These are phyloP conservation scores for Vitis hybrid DNA, from an alignment of 177 flowering plant species.

Conservation along the genomic window DNA sequence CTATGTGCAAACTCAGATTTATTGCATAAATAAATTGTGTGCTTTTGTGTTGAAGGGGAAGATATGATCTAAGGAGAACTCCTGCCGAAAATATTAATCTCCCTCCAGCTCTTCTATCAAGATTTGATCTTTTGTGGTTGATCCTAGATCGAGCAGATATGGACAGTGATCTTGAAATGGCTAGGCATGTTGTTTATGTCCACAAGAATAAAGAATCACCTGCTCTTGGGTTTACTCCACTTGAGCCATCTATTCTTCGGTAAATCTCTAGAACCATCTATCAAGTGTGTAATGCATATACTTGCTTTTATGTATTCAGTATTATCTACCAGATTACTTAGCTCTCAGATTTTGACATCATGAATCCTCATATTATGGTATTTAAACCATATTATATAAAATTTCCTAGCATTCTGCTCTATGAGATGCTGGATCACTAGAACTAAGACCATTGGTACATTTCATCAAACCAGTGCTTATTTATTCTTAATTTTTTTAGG, in stretches of 20 bases:
- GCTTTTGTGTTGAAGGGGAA: conserved; percentile 65
- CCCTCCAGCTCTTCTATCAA: conserved; percentile 95
- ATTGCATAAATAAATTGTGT: neutral
- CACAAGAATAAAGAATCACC: conserved; percentile 94
- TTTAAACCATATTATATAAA: neutral
- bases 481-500: neutral
- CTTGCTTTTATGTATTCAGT: too few relatives aligned
- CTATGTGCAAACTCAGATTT: conserved; percentile 1
- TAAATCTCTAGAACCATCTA: conserved; percentile 23
- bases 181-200: conserved; percentile 89
- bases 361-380: neutral
- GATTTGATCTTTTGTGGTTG: conserved; percentile 97
- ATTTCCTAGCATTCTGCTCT: neutral
- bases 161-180: conserved; percentile 98
- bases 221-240: conserved; percentile 93
- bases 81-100: conserved; percentile 99
- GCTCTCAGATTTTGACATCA: neutral
- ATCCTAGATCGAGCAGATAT: conserved; percentile 95
- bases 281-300: too few relatives aligned
- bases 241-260: conserved; percentile 92
- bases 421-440: neutral
- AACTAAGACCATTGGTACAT: neutral
- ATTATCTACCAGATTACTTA: neutral
- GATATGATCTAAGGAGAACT: conserved; percentile 96
- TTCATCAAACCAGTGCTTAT: neutral